Conservation (phyloP, 2,329 filamentous ascomycete species). For the Diaporthe ilicicola region DNA sequence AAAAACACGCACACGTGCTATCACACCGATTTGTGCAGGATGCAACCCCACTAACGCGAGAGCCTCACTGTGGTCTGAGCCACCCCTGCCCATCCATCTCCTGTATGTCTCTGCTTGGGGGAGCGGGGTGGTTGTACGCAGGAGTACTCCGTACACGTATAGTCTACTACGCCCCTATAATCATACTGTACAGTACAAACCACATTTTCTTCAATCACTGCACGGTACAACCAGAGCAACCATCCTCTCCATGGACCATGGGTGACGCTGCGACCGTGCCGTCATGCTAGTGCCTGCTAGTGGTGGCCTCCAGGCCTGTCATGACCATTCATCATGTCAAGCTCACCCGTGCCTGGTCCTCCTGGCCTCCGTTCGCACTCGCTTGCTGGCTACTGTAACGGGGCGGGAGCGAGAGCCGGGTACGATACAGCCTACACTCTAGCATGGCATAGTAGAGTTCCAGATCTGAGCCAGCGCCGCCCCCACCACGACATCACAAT, state of each 20-base stretch:
- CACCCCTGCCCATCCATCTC: background rate
- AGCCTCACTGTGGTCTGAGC: constrained; percentile 26
- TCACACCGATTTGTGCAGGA: background rate
- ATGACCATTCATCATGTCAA: background rate
- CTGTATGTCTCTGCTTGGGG: background rate
- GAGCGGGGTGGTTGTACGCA: background rate
- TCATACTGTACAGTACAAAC: background rate
- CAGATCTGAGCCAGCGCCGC: constrained; percentile 14
- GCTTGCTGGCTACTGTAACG: constrained; percentile 7
- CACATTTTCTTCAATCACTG: no score
- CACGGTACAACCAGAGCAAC: no score
- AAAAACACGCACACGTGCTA: background rate
- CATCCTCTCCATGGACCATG: background rate
- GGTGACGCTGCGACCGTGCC: background rate
- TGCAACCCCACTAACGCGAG: constrained; percentile 7
- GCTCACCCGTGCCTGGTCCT: background rate
- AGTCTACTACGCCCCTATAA: no score
- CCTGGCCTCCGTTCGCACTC: constrained; percentile 11
- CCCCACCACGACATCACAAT: background rate
- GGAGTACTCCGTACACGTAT: background rate
- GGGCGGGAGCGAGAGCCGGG: background rate
- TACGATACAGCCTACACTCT: background rate
- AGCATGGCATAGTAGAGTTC: background rate
- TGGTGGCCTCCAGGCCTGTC: background rate
- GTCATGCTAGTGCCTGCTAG: background rate